Evolutionary conservation across 2,329 filamentous ascomycete genomes (phyloP).

Genomic region (Cytospora schulzeri): DNA sequence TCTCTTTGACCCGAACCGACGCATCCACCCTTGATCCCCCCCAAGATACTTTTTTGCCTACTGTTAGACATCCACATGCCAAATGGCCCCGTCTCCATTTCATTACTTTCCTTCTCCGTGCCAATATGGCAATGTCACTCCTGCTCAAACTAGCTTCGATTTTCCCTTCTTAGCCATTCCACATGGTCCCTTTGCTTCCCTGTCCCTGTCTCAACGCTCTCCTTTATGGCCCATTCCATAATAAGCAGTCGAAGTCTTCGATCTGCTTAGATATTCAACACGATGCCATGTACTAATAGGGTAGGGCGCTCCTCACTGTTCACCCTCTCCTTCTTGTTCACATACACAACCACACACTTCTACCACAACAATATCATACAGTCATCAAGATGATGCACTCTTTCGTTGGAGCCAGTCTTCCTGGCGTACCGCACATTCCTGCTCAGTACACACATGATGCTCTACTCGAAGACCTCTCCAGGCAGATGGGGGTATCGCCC

Average conservation of each 20-base stretch:
- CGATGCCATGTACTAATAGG: conserved; percentile 27
- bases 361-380: conserved; percentile 2
- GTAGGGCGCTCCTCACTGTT: conserved; percentile 16
- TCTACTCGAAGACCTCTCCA: conserved; percentile 54
- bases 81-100: conserved; percentile 37
- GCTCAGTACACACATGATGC: conserved; percentile 44
- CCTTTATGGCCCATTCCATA: conserved; percentile 28
- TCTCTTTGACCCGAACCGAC: conserved; percentile 35
- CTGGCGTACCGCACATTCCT: conserved; percentile 32
- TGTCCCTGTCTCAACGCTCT: conserved; percentile 30
- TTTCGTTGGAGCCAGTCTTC: conserved; percentile 38
- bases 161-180: conserved; percentile 31
- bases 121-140: conserved; percentile 34
- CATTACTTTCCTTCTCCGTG: conserved; percentile 36
- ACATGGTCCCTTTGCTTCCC: conserved; percentile 28
- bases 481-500: conserved; percentile 53
- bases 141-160: conserved; percentile 34
- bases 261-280: conserved; percentile 24
- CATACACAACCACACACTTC: conserved; percentile 10
- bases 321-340: not conserved
- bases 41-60: conserved; percentile 25
- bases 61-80: conserved; percentile 36
- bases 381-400: conserved; percentile 36
- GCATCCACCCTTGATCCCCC: conserved; percentile 31
- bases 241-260: conserved; percentile 27